A percentile compares a stretch with the other conserved stretches of the same genome.
These are phyloP conservation scores for Circinella minor DNA, from an alignment of 371 early-diverging fungal species.

Conservation along the genomic window DNA sequence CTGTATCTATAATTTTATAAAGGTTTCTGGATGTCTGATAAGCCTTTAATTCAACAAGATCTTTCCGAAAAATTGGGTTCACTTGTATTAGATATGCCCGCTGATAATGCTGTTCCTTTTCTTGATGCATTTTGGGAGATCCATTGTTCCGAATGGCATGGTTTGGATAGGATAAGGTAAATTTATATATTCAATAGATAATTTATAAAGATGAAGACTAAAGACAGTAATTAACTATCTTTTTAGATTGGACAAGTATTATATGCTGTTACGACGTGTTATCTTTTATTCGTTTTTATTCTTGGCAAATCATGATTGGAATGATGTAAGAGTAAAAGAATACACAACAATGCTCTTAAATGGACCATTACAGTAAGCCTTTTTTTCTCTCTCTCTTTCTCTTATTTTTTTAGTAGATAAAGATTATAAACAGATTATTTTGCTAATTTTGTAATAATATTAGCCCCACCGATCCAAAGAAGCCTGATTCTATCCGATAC, in stretches of 20 bases:
- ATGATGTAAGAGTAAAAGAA: constrained; percentile 56
- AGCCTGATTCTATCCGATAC: constrained; percentile 80
- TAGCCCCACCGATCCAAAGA: constrained; percentile 63
- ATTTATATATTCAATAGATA: too few relatives aligned
- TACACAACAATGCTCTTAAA: constrained; percentile 65
- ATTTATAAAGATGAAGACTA: background rate
- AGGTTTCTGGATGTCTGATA: constrained; percentile 97
- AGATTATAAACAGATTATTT: background rate
- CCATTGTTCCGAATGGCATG: constrained; percentile 84
- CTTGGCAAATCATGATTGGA: constrained; percentile 73
- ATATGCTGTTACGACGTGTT: constrained; percentile 79
- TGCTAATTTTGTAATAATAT: too few relatives aligned
- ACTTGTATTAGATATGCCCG: constrained; percentile 64
- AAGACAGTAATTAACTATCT: background rate
- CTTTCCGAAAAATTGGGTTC: constrained; percentile 80
- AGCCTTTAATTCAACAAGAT: constrained; percentile 88
- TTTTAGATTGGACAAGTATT: constrained; percentile 84
- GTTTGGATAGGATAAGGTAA: constrained; percentile 85
- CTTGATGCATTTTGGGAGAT: constrained; percentile 85
- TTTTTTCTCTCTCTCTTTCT: background rate
- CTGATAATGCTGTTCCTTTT: constrained; percentile 62
- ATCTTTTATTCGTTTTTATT: constrained; percentile 70
- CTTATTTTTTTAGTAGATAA: constrained; percentile 5
- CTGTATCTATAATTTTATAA: background rate
- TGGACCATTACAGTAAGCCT: constrained; percentile 73